Conservation (phyloP, 306 rosid species). For the Trifolium fragiferum region DNA sequence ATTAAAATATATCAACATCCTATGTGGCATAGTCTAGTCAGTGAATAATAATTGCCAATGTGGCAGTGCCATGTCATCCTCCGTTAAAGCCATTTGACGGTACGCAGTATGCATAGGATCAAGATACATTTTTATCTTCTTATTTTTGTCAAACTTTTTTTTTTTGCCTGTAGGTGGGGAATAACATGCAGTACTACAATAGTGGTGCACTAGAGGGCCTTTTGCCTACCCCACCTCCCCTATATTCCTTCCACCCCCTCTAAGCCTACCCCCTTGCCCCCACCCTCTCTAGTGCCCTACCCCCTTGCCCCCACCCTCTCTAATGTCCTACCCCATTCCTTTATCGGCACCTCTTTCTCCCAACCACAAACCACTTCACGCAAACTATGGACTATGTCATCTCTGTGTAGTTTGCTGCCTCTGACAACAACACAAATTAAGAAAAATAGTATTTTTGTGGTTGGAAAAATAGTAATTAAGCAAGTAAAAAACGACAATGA, state of each 20-base stretch:
- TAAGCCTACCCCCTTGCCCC: neutral
- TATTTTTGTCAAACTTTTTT: too few relatives aligned
- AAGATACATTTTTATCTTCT: too few relatives aligned
- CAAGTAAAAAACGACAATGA: neutral
- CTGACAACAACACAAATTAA: neutral
- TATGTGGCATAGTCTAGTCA: too few relatives aligned
- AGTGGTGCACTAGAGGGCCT: neutral
- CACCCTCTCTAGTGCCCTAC: neutral
- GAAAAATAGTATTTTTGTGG: too few relatives aligned
- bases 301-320: neutral
- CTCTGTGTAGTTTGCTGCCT: neutral
- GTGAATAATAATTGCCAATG: too few relatives aligned
- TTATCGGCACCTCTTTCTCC: neutral
- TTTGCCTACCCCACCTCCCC: neutral
- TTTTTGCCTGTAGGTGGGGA: neutral
- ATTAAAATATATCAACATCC: too few relatives aligned
- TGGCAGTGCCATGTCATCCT: too few relatives aligned
- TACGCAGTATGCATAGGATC: too few relatives aligned
- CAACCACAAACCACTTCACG: neutral
- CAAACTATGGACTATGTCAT: neutral
- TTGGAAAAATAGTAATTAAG: too few relatives aligned
- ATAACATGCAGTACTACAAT: neutral
- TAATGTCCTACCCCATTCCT: neutral
- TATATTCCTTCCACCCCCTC: neutral
- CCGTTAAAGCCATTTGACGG: too few relatives aligned